These are phyloP conservation scores for Saksenaea oblongispora DNA, from an alignment of 371 early-diverging fungal species.

Conservation along the genomic window DNA sequence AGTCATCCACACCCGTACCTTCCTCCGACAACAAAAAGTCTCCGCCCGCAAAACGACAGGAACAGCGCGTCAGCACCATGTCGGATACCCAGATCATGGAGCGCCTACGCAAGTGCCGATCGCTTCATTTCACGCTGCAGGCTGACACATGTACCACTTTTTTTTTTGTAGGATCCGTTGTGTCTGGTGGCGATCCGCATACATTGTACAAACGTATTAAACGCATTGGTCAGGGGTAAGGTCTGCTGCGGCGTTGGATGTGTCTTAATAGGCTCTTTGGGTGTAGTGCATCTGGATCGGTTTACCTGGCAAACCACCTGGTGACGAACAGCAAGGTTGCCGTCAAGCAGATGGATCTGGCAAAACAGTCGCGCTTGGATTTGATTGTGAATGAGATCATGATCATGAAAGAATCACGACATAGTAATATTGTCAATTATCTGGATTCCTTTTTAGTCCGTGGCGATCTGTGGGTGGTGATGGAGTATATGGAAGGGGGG, in stretches of 20 bases:
- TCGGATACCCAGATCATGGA: constrained; percentile 90
- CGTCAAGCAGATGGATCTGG: constrained; percentile 95
- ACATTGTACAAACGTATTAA: constrained; percentile 82
- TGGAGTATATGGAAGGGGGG: constrained; percentile 99
- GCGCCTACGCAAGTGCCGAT: constrained; percentile 54
- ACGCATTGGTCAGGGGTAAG: constrained; percentile 93
- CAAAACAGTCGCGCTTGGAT: constrained; percentile 91
- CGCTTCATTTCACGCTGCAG: neutral
- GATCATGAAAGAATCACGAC: constrained; percentile 95
- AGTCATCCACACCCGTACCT: constrained; percentile 8
- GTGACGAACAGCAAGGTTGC: constrained; percentile 77
- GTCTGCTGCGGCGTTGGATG: too few species aligned
- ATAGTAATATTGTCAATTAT: constrained; percentile 96
- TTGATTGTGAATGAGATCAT: constrained; percentile 95
- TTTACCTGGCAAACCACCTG: constrained; percentile 79
- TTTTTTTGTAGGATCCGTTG: constrained; percentile 52
- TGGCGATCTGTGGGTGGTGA: constrained; percentile 93
- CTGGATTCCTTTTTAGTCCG: constrained; percentile 87
- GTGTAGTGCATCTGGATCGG: constrained; percentile 88
- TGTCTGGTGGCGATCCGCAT: constrained; percentile 84
- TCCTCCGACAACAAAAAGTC: neutral
- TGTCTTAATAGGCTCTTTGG: constrained; percentile 3
- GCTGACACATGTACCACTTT: neutral
- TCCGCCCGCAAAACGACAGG: constrained; percentile 25
- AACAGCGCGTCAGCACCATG: constrained; percentile 77